A percentile compares a stretch with the other conserved stretches of the same genome.
These are phyloP conservation scores for Xerophyta viscosa DNA, from an alignment of 106 monocot species.

Conservation along the genomic window DNA sequence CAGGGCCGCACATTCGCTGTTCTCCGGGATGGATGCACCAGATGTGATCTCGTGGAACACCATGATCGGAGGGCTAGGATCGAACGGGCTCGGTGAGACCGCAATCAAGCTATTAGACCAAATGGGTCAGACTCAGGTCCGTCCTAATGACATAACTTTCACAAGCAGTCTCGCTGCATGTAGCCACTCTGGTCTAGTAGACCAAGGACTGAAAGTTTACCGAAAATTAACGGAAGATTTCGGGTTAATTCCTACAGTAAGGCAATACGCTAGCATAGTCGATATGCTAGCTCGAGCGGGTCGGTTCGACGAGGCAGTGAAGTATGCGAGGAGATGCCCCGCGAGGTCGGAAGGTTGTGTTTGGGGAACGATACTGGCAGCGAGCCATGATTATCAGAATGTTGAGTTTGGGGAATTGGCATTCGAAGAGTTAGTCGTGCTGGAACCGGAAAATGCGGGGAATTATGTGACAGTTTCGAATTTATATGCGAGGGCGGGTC, in stretches of 20 bases:
- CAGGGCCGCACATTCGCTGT: conserved; percentile 17
- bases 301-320: conserved; percentile 28
- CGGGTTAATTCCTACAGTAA: conserved; percentile 7
- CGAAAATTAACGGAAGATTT: neutral
- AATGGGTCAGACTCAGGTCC: conserved; percentile 8
- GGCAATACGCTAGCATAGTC: conserved; percentile 40
- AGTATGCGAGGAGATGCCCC: conserved; percentile 9
- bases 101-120: conserved; percentile 15
- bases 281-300: conserved; percentile 40
- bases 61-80: conserved; percentile 32
- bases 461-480: conserved; percentile 44
- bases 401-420: conserved; percentile 30
- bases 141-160: conserved; percentile 17
- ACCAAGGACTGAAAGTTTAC: conserved; percentile 23
- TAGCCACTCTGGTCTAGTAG: conserved; percentile 26
- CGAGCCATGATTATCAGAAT: conserved; percentile 14
- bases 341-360: conserved; percentile 7
- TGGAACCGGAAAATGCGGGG: conserved; percentile 43
- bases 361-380: conserved; percentile 36
- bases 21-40: conserved; percentile 2
- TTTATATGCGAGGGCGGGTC: conserved; percentile 30
- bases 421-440: conserved; percentile 25
- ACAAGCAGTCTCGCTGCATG: conserved; percentile 26
- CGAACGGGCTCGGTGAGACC: conserved; percentile 16
- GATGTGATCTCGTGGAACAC: conserved; percentile 42